phyloP scores from a whole-genome alignment of 768 basidiomycete species.

The Termitomyces sp. region DNA sequence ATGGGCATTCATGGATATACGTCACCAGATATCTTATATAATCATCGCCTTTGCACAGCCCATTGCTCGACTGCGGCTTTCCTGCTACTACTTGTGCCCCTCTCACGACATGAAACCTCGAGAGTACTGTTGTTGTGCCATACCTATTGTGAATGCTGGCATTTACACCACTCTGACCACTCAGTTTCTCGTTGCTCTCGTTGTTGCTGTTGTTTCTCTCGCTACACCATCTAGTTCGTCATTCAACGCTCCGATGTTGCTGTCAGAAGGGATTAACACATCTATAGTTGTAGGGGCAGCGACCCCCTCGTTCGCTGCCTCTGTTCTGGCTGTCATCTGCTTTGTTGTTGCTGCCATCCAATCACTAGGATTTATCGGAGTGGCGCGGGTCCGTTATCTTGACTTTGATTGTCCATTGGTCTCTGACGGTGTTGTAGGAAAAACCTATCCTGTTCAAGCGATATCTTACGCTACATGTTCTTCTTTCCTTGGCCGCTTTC shows the following conservation, averaged over 20 bases:
- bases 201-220: slow-evolving; percentile 68
- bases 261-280: neutral
- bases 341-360: slow-evolving; percentile 76
- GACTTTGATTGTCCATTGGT: neutral
- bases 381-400: slow-evolving; percentile 52
- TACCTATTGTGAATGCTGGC: slow-evolving; percentile 86
- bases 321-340: slow-evolving; percentile 69
- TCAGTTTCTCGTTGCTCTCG: slow-evolving; percentile 62
- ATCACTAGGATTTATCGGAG: slow-evolving; percentile 80
- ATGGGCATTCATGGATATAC: slow-evolving; percentile 1
- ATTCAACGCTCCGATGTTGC: neutral
- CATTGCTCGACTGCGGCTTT: neutral
- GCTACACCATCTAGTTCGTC: slow-evolving; percentile 75
- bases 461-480: slow-evolving; percentile 63
- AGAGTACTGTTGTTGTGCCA: slow-evolving; percentile 91
- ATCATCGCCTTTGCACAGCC: slow-evolving; percentile 1
- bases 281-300: slow-evolving; percentile 77
- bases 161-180: slow-evolving; percentile 78
- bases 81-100: neutral
- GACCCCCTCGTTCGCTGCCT: slow-evolving; percentile 70
- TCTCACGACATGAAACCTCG: slow-evolving; percentile 56
- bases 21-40: slow-evolving; percentile 9
- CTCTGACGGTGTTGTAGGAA: slow-evolving; percentile 40
- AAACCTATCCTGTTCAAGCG: slow-evolving; percentile 56
- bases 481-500: slow-evolving; percentile 56